A percentile compares a stretch with the other conserved stretches of the same genome.
phyloP scores from a whole-genome alignment of 2,329 filamentous ascomycete species.

The Trichoderma atrobrunneum region DNA sequence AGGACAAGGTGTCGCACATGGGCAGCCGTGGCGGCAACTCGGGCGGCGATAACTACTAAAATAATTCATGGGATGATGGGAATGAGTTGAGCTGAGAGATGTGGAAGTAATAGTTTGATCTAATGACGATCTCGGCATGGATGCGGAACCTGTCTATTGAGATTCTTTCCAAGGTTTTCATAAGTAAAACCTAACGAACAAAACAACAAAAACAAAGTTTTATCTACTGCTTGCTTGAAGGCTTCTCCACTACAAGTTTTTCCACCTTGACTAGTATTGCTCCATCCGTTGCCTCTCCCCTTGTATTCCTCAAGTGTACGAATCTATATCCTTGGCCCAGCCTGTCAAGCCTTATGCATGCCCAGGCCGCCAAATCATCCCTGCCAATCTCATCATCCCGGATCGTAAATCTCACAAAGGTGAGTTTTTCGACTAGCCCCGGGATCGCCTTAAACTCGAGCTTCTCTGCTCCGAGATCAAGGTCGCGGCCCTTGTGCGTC shows the following conservation, averaged over 20 bases:
- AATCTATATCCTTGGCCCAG: slow-evolving; percentile 73
- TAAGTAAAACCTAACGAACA: not conserved
- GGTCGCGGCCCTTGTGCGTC: slow-evolving; percentile 55
- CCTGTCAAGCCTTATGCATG: slow-evolving; percentile 80
- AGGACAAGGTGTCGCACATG: slow-evolving; percentile 56
- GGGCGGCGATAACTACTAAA: slow-evolving; percentile 49
- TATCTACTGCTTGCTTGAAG: not conserved
- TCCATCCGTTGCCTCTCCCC: slow-evolving; percentile 64
- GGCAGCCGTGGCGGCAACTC: slow-evolving; percentile 45
- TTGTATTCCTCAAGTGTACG: slow-evolving; percentile 69
- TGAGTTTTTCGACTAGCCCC: slow-evolving; percentile 64
- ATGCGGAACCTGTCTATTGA: not conserved
- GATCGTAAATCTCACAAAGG: slow-evolving; percentile 79
- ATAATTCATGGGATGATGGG: not conserved
- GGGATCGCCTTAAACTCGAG: slow-evolving; percentile 55
- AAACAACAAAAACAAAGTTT: not conserved
- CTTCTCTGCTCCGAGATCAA: slow-evolving; percentile 60
- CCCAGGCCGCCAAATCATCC: slow-evolving; percentile 82
- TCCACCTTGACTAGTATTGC: slow-evolving; percentile 70
- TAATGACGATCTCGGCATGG: not conserved
- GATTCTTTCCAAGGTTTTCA: not conserved
- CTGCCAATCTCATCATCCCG: slow-evolving; percentile 79
- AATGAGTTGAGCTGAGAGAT: not conserved
- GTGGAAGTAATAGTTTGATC: not conserved
- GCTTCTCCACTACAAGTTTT: slow-evolving; percentile 49